Conservation (phyloP, 2,329 filamentous ascomycete species). For the Colletotrichum sp. region DNA sequence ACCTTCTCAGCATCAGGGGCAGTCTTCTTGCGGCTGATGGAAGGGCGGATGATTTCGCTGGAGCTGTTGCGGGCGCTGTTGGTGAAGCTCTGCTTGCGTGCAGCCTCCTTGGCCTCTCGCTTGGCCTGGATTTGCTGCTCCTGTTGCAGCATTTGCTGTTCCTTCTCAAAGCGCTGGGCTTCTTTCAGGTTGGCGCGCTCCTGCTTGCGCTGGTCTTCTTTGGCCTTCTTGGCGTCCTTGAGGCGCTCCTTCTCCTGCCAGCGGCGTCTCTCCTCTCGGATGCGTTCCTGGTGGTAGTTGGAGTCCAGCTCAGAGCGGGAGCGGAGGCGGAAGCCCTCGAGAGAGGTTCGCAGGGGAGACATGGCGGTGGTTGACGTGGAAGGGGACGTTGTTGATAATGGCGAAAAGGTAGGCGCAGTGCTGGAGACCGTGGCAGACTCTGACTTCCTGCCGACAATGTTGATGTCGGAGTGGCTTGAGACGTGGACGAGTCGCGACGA, state of each 20-base stretch:
- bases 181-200: slow-evolving; percentile 65
- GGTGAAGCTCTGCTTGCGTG: slow-evolving; percentile 44
- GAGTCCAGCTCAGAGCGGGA: slow-evolving; percentile 66
- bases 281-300: slow-evolving; percentile 56
- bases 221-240: slow-evolving; percentile 68
- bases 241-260: slow-evolving; percentile 66
- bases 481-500: slow-evolving; percentile 46
- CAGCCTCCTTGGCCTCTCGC: slow-evolving; percentile 24
- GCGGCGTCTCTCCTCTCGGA: slow-evolving; percentile 65
- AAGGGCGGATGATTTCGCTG: slow-evolving; percentile 33
- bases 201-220: slow-evolving; percentile 61
- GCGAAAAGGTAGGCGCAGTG: slow-evolving; percentile 30
- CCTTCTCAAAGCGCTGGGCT: slow-evolving; percentile 55
- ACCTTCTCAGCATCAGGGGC: slow-evolving; percentile 43
- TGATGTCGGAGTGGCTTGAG: slow-evolving; percentile 55
- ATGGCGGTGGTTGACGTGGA: slow-evolving; percentile 38
- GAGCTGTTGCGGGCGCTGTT: slow-evolving; percentile 34
- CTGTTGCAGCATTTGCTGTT: slow-evolving; percentile 34
- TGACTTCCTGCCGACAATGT: slow-evolving; percentile 32
- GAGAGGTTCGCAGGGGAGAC: slow-evolving; percentile 62
- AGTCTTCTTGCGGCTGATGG: slow-evolving; percentile 32
- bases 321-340: slow-evolving; percentile 67
- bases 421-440: slow-evolving; percentile 29
- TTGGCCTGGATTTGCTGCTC: slow-evolving; percentile 1
- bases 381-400: slow-evolving; percentile 36